Evolutionary conservation across 768 basidiomycete species (phyloP).

Genomic region (Trametes cinnabarina): DNA sequence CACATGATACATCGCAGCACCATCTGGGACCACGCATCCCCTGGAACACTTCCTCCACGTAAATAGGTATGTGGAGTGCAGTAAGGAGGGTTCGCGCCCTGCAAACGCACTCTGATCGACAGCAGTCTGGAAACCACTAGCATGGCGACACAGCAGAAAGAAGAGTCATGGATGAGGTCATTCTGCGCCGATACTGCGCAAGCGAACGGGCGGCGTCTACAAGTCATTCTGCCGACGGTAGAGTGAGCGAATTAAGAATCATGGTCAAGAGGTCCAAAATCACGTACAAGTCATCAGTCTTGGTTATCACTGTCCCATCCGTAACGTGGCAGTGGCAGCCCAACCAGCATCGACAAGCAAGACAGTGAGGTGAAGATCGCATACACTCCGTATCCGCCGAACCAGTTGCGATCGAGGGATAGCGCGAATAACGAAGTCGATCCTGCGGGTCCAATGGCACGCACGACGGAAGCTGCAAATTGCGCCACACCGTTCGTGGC

Average conservation of each 20-base stretch:
- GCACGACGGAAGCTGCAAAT: constrained; percentile 45
- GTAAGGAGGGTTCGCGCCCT: neutral
- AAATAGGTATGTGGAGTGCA: neutral
- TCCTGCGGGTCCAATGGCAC: constrained; percentile 51
- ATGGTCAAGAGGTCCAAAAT: neutral
- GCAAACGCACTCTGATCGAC: neutral
- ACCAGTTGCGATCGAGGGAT: constrained; percentile 43
- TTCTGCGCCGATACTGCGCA: neutral
- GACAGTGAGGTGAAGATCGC: constrained; percentile 22
- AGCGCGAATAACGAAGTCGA: constrained; percentile 58
- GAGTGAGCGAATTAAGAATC: too few relatives aligned
- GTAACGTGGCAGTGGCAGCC: constrained; percentile 19
- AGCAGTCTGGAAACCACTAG: neutral
- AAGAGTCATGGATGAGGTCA: neutral
- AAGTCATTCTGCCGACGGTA: constrained; percentile 3
- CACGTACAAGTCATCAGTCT: constrained; percentile 7
- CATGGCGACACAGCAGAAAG: neutral
- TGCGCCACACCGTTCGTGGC: constrained; percentile 57
- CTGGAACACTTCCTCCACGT: neutral
- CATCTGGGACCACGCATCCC: neutral
- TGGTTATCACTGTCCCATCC: constrained; percentile 20
- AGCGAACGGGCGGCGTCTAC: neutral
- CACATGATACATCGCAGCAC: neutral
- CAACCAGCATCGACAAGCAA: constrained; percentile 17
- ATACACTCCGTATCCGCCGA: constrained; percentile 46